These are phyloP conservation scores for Leucogyrophana mollusca DNA, from an alignment of 768 basidiomycete genomes.

Conservation along the genomic window DNA sequence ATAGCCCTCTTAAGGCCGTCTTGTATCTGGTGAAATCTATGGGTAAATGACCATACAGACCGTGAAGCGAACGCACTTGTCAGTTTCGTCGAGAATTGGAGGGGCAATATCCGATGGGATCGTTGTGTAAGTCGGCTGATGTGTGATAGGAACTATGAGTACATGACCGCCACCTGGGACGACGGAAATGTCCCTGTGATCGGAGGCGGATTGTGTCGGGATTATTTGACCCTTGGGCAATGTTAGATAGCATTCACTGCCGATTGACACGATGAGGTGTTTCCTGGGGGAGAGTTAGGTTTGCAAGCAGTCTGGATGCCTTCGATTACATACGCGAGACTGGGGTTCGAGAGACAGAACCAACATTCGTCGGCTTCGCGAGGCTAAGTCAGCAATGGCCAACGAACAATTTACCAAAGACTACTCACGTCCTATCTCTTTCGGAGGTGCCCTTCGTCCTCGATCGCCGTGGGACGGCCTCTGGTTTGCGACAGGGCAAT, in stretches of 20 bases:
- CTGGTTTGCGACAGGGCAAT: slow-evolving; percentile 75
- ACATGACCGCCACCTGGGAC: slow-evolving; percentile 97
- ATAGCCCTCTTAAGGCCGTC: slow-evolving; percentile 67
- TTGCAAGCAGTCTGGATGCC: not conserved
- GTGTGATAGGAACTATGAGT: slow-evolving; percentile 89
- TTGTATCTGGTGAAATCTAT: slow-evolving; percentile 60
- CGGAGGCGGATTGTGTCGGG: slow-evolving; percentile 64
- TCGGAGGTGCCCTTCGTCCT: slow-evolving; percentile 51
- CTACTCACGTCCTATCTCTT: slow-evolving; percentile 76
- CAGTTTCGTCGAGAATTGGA: slow-evolving; percentile 79
- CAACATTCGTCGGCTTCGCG: slow-evolving; percentile 86
- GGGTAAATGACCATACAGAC: slow-evolving; percentile 2
- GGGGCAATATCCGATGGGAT: slow-evolving; percentile 76
- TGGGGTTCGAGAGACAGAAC: slow-evolving; percentile 97
- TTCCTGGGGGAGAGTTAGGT: slow-evolving; percentile 51
- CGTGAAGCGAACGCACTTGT: slow-evolving; percentile 46
- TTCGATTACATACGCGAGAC: slow-evolving; percentile 62
- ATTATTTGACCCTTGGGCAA: slow-evolving; percentile 96
- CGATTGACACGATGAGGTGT: slow-evolving; percentile 94
- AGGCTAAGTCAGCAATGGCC: slow-evolving; percentile 5
- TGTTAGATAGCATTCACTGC: slow-evolving; percentile 90
- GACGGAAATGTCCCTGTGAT: slow-evolving; percentile 32
- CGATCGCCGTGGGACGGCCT: slow-evolving; percentile 29
- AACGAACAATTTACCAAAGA: not conserved
- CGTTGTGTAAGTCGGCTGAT: slow-evolving; percentile 84